Base-by-base conservation (phyloP, 805 yeast genomes). In the Isabelozyma pseudorhagii region DNA sequence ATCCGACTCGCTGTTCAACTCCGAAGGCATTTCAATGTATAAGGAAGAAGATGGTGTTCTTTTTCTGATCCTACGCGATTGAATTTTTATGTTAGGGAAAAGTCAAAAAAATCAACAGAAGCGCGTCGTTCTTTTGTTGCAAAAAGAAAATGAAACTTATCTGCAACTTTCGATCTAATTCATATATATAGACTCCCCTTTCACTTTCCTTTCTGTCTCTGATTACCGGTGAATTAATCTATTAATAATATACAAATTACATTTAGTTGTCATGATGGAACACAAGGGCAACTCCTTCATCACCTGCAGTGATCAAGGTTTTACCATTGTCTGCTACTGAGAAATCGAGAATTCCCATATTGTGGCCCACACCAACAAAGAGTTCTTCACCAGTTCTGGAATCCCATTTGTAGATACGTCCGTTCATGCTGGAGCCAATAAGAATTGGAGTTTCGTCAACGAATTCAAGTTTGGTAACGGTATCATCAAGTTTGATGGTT, bases 331-430 rank as follows among this genome's bases (percentile, higher is more conserved):
- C 83, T 50, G 83, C 80, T 41, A 85, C 62, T 15, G 86, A 83
- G 63, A 94, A 93, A 60, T 90, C 97, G 54, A 94, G 77, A 15
- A 94, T 84, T 54, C 98, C 98, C 87, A 89, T 88, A 68, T 87
- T 87, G 67, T 94, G 99, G 18, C 99, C 99, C 40, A 83, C 82
- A 54, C 96, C 94, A 34, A 79, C 85, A 71, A 86, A 87, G 50
- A 86, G 68, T 60, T 82, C 84, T 51, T 80, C 82, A 50, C 96
- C 96, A 3, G 91, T 85, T 71, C 97, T 84, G 6, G 87, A 84
- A 67, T 94, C 97, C 87, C 90, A 91, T 66, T 86, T 84, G 68
- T 85, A 85, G 36, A 94, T 81, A 57, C 80, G 81, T 50, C 98
- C 97, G 63, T 91, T 87, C 85, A 89, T 89, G 49, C 88, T 81